Conservation (phyloP, 2,329 filamentous ascomycete genomes). For the Teratosphaeriaceae sp. region DNA sequence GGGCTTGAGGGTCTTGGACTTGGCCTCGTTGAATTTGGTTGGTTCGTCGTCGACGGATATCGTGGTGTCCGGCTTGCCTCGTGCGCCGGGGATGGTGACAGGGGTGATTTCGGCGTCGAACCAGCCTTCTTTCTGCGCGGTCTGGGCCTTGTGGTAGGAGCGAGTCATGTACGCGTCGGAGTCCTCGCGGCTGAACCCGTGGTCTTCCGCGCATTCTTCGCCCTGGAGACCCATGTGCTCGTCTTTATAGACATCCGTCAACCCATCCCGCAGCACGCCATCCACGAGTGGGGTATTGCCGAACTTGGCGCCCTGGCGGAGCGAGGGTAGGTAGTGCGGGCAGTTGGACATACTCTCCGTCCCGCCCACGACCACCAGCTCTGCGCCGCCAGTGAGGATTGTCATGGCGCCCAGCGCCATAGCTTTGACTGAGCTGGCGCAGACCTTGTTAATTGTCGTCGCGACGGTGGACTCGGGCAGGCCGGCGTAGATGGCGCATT, state of each 20-base stretch:
- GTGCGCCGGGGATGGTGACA: conserved; percentile 77
- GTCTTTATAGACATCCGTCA: conserved; percentile 91
- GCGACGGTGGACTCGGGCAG: conserved; percentile 72
- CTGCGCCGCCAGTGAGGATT: conserved; percentile 92
- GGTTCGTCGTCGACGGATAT: conserved; percentile 89
- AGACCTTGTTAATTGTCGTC: conserved; percentile 98
- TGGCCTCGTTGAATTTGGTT: conserved; percentile 65
- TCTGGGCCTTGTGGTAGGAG: conserved; percentile 89
- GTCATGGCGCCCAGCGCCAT: conserved; percentile 93
- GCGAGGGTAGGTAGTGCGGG: conserved; percentile 86
- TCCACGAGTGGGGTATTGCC: conserved; percentile 85
- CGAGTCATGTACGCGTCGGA: conserved; percentile 96
- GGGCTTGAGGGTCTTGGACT: conserved; percentile 54
- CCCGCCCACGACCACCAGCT: conserved; percentile 87
- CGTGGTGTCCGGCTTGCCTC: conserved; percentile 78
- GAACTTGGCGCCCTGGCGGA: conserved; percentile 87
- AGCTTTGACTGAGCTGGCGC: conserved; percentile 90
- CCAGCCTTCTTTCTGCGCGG: conserved; percentile 70
- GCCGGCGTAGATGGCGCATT: conserved; percentile 85
- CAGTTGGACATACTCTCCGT: conserved; percentile 98
- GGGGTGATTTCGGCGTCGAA: conserved; percentile 86
- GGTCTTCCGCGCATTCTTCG: conserved; percentile 84
- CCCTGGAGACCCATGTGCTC: conserved; percentile 94
- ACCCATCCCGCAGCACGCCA: conserved; percentile 86
- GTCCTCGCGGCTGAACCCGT: conserved; percentile 71